Conservation (phyloP, 2,329 filamentous ascomycete species). For the Penicillium brasilianum region DNA sequence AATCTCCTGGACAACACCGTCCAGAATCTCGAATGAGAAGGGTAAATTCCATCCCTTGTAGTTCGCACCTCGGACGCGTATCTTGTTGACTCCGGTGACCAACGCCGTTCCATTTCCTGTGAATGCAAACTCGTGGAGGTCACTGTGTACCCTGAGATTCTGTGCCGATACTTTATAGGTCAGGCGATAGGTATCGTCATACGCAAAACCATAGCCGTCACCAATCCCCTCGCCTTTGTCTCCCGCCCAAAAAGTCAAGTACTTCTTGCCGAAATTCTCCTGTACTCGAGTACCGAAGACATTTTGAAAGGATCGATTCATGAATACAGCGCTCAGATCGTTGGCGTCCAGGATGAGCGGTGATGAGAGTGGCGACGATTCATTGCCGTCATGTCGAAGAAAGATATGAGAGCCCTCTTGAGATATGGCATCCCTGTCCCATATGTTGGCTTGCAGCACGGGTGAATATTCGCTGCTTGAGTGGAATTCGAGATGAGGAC, state of each 20-base stretch:
- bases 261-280: conserved; percentile 30
- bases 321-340: conserved; percentile 17
- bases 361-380: conserved; percentile 13
- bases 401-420: conserved; percentile 17
- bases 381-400: conserved; percentile 17
- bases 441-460: conserved; percentile 16
- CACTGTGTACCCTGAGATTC: conserved; percentile 31
- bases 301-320: conserved; percentile 18
- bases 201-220: conserved; percentile 29
- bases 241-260: conserved; percentile 35
- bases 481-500: conserved; percentile 19
- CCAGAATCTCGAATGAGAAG: conserved; percentile 39
- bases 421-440: conserved; percentile 14
- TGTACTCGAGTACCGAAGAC: conserved; percentile 29
- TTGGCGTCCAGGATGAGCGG: conserved; percentile 16
- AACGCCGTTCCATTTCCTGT: conserved; percentile 38
- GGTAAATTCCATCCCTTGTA: conserved; percentile 29
- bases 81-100: conserved; percentile 38
- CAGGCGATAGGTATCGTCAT: conserved; percentile 28
- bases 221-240: conserved; percentile 22
- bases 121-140: conserved; percentile 42
- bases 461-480: conserved; percentile 17
- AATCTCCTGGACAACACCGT: conserved; percentile 40
- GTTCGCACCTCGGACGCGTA: conserved; percentile 33
- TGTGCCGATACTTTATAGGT: conserved; percentile 20